Evolutionary conservation across 352 stramenopile genomes (phyloP), one percentile per base, ranked within the genome.

Genomic region (Hyaloperonospora brassicae): DNA sequence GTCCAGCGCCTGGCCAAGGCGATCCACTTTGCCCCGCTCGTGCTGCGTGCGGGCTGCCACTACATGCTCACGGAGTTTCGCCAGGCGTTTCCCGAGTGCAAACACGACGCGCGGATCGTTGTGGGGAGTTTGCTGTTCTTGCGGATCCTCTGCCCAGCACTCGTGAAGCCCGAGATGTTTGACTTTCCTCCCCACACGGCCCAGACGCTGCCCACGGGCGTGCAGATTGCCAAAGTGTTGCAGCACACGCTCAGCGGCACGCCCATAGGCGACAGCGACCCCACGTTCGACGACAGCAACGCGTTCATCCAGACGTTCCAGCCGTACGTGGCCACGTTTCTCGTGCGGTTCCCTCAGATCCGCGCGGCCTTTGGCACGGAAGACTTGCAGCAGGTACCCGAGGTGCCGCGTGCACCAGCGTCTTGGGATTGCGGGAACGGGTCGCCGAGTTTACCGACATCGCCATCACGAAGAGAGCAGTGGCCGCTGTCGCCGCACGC

Each of bases 131-230:
- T 86, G 23, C 60, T 93, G 11, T 86, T 93, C 54, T 66, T 93
- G 39, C 72, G 83, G 38, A 81, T 90, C 58, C 39, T 93, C 17
- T 87, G 76, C 30, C 83, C 83, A 1, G 75, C 83, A 21, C 70
- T 93, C 30, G 72, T 93, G 66, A 93, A 93, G 65, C 83, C 83
- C 13, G 79, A 90, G 55, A 65, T 86, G 43, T 81, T 93, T 31
- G 83, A 83, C 46, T 93, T 89, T 52, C 55, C 70, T 34, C 61
- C 68, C 1, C 80, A 90, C 53, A 76, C 70, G 9, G 41, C 66
- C 23, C 58, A 63, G 49, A 83, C 83, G 5, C 64, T 86, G 1
- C 68, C 71, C 4, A 59, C 68, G 22, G 76, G 72, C 50, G 74
- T 90, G 35, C 79, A 89, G 62, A 74, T 93, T 53, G 80, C 83